These are phyloP conservation scores for Eimeria acervulina DNA, from an alignment of 169 alveolate genomes.

Conservation along the genomic window DNA sequence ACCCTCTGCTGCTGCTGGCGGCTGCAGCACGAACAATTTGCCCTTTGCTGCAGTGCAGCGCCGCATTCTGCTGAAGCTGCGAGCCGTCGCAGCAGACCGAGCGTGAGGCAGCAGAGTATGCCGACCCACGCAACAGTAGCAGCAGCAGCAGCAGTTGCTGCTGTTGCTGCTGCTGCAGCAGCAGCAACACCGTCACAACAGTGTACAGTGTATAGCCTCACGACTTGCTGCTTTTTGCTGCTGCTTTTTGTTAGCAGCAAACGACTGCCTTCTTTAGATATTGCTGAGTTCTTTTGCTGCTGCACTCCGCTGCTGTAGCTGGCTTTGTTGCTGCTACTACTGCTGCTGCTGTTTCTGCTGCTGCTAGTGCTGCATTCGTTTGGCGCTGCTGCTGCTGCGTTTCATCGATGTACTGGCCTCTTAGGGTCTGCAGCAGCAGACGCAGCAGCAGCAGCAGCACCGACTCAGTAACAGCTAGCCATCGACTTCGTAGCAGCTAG, in stretches of 20 bases:
- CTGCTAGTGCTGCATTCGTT: not conserved
- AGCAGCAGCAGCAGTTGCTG: not conserved
- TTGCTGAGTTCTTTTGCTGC: not conserved
- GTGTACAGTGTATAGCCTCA: not conserved
- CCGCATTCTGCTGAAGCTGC: slow-evolving; percentile 56
- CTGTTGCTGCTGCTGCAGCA: not conserved
- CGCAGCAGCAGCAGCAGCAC: too few relatives aligned
- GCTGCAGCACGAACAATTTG: not conserved
- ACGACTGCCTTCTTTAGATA: not conserved
- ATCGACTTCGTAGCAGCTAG: not conserved
- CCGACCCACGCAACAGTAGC: not conserved
- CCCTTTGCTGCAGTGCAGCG: slow-evolving; percentile 42
- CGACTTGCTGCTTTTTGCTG: too few relatives aligned
- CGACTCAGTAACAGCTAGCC: not conserved
- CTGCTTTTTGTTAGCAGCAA: not conserved
- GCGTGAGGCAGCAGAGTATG: not conserved
- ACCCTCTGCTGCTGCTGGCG: not conserved
- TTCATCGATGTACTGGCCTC: too few relatives aligned
- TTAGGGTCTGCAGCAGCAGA: too few relatives aligned
- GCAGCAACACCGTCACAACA: not conserved
- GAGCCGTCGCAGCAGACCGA: not conserved
- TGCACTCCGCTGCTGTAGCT: not conserved
- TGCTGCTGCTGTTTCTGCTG: not conserved
- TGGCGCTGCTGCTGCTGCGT: too few relatives aligned
- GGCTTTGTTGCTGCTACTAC: not conserved